Evolutionary conservation across 2,329 filamentous ascomycete genomes (phyloP).

Genomic region (Fusarium sarcochroum): DNA sequence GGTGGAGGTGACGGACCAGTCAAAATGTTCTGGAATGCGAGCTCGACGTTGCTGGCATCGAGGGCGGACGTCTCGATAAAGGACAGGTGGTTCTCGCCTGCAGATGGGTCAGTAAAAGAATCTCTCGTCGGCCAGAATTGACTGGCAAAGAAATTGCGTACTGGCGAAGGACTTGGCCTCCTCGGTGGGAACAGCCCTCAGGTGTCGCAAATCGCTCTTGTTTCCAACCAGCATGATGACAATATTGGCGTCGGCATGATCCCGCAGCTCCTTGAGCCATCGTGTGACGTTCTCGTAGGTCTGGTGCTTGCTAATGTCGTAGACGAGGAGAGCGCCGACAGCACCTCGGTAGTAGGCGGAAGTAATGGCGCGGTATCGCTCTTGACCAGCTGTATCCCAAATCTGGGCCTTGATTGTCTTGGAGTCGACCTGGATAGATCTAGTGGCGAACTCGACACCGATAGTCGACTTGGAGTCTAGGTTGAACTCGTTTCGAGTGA

Average conservation of each 20-base stretch:
- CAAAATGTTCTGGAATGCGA: slow-evolving; percentile 99
- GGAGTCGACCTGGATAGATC: slow-evolving; percentile 97
- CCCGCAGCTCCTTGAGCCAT: slow-evolving; percentile 98
- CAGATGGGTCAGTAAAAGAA: slow-evolving; percentile 30
- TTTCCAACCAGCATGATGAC: slow-evolving; percentile 99
- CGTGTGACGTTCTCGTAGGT: slow-evolving; percentile 99
- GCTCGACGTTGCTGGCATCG: slow-evolving; percentile 98
- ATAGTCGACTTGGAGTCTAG: slow-evolving; percentile 99
- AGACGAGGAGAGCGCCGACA: slow-evolving; percentile 96
- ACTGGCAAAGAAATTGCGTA: slow-evolving; percentile 59
- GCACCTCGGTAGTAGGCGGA: slow-evolving; percentile 99
- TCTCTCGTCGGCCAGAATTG: slow-evolving; percentile 18
- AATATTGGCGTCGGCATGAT: slow-evolving; percentile 98
- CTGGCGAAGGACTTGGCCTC: slow-evolving; percentile 98
- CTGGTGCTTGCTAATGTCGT: slow-evolving; percentile 99
- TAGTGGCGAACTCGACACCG: slow-evolving; percentile 98
- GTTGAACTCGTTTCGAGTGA: slow-evolving; percentile 99
- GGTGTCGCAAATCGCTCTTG: slow-evolving; percentile 99
- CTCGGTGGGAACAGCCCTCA: slow-evolving; percentile 96
- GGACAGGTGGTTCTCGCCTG: slow-evolving; percentile 96
- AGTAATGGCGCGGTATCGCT: slow-evolving; percentile 98
- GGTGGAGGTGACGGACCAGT: slow-evolving; percentile 76
- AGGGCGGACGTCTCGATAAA: slow-evolving; percentile 99
- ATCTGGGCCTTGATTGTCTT: slow-evolving; percentile 99
- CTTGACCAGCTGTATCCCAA: slow-evolving; percentile 99